A percentile compares a stretch with the other conserved stretches of the same genome.
These are phyloP conservation scores for Rutstroemia sp. DNA, from an alignment of 2,329 filamentous ascomycete species.

Conservation along the genomic window DNA sequence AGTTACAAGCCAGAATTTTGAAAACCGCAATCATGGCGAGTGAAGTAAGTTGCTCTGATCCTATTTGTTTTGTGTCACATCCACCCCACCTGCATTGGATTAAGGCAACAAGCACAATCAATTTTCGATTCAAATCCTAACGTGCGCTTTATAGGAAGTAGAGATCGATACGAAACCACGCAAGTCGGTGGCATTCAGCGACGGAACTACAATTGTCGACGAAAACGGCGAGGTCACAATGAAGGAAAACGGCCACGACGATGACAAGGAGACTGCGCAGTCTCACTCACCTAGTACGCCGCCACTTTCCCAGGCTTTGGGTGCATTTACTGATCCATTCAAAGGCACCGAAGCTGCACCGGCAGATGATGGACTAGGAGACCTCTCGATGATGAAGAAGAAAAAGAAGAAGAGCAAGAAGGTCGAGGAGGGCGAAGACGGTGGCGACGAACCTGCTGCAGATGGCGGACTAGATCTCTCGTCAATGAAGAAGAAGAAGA, in stretches of 20 bases:
- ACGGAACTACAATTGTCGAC: slow-evolving; percentile 81
- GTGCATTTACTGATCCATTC: slow-evolving; percentile 44
- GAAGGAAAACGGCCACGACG: slow-evolving; percentile 60
- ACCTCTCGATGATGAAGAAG: slow-evolving; percentile 67
- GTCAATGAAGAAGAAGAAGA: slow-evolving; percentile 32
- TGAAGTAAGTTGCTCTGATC: slow-evolving; percentile 2
- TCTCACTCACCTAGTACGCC: slow-evolving; percentile 67
- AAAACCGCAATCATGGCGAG: slow-evolving; percentile 6
- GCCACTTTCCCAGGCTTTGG: slow-evolving; percentile 46
- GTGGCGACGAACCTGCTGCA: slow-evolving; percentile 44
- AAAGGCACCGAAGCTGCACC: slow-evolving; percentile 26
- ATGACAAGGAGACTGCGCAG: slow-evolving; percentile 73
- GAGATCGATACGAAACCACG: slow-evolving; percentile 52
- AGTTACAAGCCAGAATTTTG: too few species aligned
- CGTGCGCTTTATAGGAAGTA: slow-evolving; percentile 11
- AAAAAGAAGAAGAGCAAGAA: slow-evolving; percentile 95
- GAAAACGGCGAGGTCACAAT: slow-evolving; percentile 79
- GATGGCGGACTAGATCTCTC: slow-evolving; percentile 40
- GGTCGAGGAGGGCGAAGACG: slow-evolving; percentile 54
- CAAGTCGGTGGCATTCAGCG: slow-evolving; percentile 91
- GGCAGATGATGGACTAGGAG: slow-evolving; percentile 22
- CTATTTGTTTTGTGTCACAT: neutral
- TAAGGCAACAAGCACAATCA: slow-evolving; percentile 1
- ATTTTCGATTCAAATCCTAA: slow-evolving; percentile 7
- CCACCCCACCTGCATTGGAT: slow-evolving; percentile 7